These are phyloP conservation scores for Bretschneidera sinensis DNA, from an alignment of 345 rosid genomes.

Conservation along the genomic window DNA sequence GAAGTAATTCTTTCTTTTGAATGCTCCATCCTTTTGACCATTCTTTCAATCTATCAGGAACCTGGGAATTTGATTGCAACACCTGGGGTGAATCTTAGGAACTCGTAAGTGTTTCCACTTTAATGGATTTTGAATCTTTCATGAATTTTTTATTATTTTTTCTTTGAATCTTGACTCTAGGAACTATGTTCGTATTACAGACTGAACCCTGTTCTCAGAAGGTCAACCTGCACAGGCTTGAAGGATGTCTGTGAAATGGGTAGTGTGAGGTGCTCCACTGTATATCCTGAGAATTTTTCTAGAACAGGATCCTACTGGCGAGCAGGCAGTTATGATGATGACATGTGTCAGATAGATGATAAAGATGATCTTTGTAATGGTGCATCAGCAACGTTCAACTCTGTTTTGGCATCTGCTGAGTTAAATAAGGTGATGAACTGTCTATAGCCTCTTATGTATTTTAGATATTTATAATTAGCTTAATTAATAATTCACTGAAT, in stretches of 20 bases:
- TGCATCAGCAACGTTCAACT: conserved; percentile 40
- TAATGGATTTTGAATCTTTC: conserved; percentile 7
- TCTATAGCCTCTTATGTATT: conserved; percentile 14
- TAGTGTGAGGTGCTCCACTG: conserved; percentile 48
- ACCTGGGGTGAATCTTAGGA: conserved; percentile 41
- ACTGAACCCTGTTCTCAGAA: conserved; percentile 44
- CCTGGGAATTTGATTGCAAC: conserved; percentile 39
- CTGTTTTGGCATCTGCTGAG: conserved; percentile 46
- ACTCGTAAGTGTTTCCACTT: conserved; percentile 47
- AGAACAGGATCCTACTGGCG: conserved; percentile 41
- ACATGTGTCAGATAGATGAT: conserved; percentile 78
- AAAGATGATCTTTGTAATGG: conserved; percentile 57
- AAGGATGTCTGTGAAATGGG: conserved; percentile 73
- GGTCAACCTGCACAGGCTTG: conserved; percentile 64
- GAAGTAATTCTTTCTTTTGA: conserved; percentile 9
- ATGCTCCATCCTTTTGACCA: conserved; percentile 18
- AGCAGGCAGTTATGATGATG: conserved; percentile 43
- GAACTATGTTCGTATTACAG: conserved; percentile 32
- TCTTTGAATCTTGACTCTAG: conserved; percentile 12
- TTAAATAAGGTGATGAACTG: conserved; percentile 56
- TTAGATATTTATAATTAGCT: background rate
- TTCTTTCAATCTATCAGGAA: conserved; percentile 41
- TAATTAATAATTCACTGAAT: conserved; percentile 2
- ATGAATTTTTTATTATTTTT: conserved; percentile 13
- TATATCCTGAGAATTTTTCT: conserved; percentile 38